Evolutionary conservation across 2,329 filamentous ascomycete species (phyloP).

Genomic region (Fusarium liriodendri): DNA sequence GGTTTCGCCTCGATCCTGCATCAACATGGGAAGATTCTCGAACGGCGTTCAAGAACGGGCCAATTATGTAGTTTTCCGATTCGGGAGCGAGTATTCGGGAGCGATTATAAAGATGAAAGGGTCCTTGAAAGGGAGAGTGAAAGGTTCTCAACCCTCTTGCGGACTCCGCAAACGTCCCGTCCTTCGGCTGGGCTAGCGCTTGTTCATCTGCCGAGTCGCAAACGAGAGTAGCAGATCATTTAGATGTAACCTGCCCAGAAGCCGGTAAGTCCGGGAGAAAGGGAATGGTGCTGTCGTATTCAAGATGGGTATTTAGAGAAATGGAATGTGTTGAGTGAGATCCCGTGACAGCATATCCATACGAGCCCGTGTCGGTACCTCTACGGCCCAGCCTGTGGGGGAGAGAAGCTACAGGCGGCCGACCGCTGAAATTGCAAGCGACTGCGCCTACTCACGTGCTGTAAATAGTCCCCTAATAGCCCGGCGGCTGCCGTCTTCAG

Average conservation of each 20-base stretch:
- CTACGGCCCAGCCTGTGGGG: not conserved
- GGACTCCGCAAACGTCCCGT: not conserved
- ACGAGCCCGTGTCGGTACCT: not conserved
- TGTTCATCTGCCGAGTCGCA: slow-evolving; percentile 7
- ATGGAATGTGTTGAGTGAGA: slow-evolving; percentile 6
- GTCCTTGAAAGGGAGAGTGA: not conserved
- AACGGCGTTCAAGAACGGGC: not conserved
- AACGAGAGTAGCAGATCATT: slow-evolving; percentile 1
- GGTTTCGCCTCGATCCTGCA: slow-evolving; percentile 16
- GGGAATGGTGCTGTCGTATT: not conserved
- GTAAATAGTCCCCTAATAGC: not conserved
- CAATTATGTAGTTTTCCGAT: not conserved
- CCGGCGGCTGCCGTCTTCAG: not conserved
- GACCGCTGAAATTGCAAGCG: slow-evolving; percentile 3
- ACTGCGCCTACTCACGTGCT: slow-evolving; percentile 21
- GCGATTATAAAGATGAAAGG: not conserved
- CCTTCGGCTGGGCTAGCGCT: not conserved
- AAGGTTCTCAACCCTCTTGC: not conserved
- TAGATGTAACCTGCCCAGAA: slow-evolving; percentile 1
- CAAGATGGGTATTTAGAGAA: slow-evolving; percentile 3
- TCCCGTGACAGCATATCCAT: not conserved
- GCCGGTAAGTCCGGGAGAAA: slow-evolving; percentile 9
- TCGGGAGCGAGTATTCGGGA: not conserved
- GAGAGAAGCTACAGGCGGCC: not conserved
- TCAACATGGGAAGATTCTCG: slow-evolving; percentile 1